Conservation (phyloP, 2,329 filamentous ascomycete genomes). For the Rasamsonia emersonii region DNA sequence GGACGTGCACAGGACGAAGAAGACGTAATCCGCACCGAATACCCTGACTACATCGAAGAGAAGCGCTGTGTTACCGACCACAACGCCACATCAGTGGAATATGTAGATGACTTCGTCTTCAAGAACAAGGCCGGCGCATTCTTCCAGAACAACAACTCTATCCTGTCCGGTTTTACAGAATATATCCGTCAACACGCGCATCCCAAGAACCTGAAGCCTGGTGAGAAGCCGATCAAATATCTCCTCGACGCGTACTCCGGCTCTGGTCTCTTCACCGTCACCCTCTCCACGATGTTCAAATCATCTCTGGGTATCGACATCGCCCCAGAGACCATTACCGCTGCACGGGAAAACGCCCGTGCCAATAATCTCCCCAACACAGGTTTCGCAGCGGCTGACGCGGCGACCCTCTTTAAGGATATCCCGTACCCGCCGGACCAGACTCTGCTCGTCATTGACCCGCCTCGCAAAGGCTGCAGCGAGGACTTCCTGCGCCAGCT, state of each 20-base stretch:
- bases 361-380: constrained; percentile 70
- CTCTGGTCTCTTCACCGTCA: constrained; percentile 94
- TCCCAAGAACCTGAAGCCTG: constrained; percentile 33
- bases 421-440: constrained; percentile 67
- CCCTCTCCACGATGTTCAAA: constrained; percentile 70
- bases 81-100: constrained; percentile 77
- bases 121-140: constrained; percentile 88
- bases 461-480: constrained; percentile 93
- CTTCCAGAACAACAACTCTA: constrained; percentile 99
- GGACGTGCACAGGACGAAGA: too few species aligned
- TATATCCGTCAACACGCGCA: constrained; percentile 78
- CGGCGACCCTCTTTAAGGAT: constrained; percentile 68
- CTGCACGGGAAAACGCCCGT: constrained; percentile 66
- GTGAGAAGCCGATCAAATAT: constrained; percentile 56
- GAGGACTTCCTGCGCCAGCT: constrained; percentile 74
- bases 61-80: constrained; percentile 86
- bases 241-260: constrained; percentile 97
- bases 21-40: constrained; percentile 47
- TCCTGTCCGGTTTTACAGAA: constrained; percentile 74
- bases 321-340: constrained; percentile 65
- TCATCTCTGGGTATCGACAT: constrained; percentile 88
- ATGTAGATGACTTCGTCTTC: constrained; percentile 76
- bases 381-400: constrained; percentile 83
- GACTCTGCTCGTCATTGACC: constrained; percentile 91
- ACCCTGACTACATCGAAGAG: constrained; percentile 58